Conservation (phyloP, 2,329 filamentous ascomycete species). For the Paecilomyces sp. region DNA sequence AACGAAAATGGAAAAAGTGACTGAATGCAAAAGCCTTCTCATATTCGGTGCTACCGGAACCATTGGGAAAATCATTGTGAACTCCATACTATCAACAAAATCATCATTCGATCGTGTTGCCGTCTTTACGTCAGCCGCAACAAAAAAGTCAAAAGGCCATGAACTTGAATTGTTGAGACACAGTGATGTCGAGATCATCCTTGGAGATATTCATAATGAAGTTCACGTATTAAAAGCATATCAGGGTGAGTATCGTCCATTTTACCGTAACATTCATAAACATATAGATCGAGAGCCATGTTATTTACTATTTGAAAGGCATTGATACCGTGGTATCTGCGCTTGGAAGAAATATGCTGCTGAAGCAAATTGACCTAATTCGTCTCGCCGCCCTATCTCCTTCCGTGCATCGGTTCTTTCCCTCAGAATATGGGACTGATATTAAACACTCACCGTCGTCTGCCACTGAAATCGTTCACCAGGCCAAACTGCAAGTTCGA, state of each 20-base stretch:
- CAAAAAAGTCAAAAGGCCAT: conserved; percentile 10
- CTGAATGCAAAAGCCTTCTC: not conserved
- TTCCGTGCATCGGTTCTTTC: conserved; percentile 52
- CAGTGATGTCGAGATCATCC: not conserved
- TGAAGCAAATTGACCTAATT: conserved; percentile 50
- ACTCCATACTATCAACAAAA: not conserved
- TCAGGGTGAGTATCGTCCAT: not conserved
- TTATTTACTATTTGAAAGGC: conserved; percentile 7
- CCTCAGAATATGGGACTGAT: conserved; percentile 55
- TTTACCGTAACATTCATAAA: not conserved
- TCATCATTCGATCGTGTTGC: conserved; percentile 35
- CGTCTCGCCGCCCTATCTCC: conserved; percentile 43
- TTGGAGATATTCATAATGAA: not conserved
- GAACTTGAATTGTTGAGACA: not conserved
- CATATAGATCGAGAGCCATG: no score
- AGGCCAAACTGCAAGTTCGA: conserved; percentile 57
- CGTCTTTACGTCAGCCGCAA: conserved; percentile 46
- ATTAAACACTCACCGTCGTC: conserved; percentile 50
- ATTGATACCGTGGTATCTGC: conserved; percentile 55
- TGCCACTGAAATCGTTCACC: conserved; percentile 52
- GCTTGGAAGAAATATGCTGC: conserved; percentile 51
- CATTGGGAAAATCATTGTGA: not conserved
- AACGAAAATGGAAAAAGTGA: not conserved
- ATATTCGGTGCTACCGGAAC: not conserved
- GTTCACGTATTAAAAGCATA: not conserved